These are phyloP conservation scores for Kazachstania viticola DNA, from an alignment of 805 yeast species.

Conservation along the genomic window DNA sequence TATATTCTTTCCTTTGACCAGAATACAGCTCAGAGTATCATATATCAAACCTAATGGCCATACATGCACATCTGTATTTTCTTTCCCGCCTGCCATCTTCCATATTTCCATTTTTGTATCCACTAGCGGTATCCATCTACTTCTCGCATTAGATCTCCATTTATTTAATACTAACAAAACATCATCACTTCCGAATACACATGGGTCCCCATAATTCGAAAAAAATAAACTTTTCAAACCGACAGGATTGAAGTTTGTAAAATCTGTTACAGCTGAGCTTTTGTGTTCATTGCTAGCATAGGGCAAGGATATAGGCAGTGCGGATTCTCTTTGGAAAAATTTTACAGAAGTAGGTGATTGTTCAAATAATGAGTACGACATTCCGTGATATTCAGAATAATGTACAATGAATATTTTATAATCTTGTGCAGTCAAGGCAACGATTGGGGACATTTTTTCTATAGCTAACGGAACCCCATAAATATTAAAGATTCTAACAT, in stretches of 20 bases:
- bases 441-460: slow-evolving; percentile 61
- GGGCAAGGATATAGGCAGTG: slow-evolving; percentile 32
- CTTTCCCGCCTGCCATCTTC: slow-evolving; percentile 39
- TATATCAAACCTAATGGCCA: slow-evolving; percentile 82
- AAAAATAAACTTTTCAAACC: slow-evolving; percentile 63
- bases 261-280: slow-evolving; percentile 26
- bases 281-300: slow-evolving; percentile 8
- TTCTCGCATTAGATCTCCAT: slow-evolving; percentile 70
- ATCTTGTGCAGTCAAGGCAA: slow-evolving; percentile 55
- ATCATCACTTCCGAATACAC: slow-evolving; percentile 71
- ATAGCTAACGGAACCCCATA: slow-evolving; percentile 64
- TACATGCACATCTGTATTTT: slow-evolving; percentile 42
- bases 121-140: slow-evolving; percentile 79
- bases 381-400: slow-evolving; percentile 19
- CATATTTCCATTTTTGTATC: slow-evolving; percentile 38
- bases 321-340: slow-evolving; percentile 34
- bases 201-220: slow-evolving; percentile 83
- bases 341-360: slow-evolving; percentile 17
- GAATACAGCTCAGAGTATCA: slow-evolving; percentile 61
- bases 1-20: slow-evolving; percentile 51
- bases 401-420: slow-evolving; percentile 45
- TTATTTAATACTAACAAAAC: slow-evolving; percentile 55
- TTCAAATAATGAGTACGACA: slow-evolving; percentile 21
- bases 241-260: slow-evolving; percentile 18
- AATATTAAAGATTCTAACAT: slow-evolving; percentile 55